Base-by-base conservation (phyloP, 192 early-diverging fungal genomes). In the Thamnidium elegans region DNA sequence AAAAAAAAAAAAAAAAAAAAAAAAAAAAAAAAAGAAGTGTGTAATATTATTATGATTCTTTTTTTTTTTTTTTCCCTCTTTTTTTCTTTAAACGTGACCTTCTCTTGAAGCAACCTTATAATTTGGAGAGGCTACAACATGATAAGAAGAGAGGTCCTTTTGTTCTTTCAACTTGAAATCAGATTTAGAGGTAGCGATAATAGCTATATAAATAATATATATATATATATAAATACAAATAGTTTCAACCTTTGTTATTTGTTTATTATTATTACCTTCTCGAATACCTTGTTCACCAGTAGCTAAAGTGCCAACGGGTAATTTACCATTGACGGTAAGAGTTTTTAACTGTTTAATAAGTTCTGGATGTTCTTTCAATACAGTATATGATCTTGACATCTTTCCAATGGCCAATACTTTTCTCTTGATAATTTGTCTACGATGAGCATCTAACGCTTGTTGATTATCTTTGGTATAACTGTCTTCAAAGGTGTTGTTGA, bases 391-490 rank as follows among this genome's bases (percentile, higher is more conserved):
- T 15, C 39, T 58, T 50, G 66, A 58, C 55, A 67, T 20, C 26
- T 59, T 58, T 11, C 66, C 66, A 47, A 67, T 67, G 30, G 66
- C 66, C 43, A 67, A 32, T 0, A 67, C 66, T 42, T 67, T 67
- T 43, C 43, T 59, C 48, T 67, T 67, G 55, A 67, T 59, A 17
- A 67, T 51, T 4, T 67, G 66, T 30, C 56, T 56, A 9, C 62
- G 47, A n/a, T 32, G 56, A 23, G 56, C 39, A 45, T 39, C 39
- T 44, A 58, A 26, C 51, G 56, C 10, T 32, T 31, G 48, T 58
- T 36, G 46, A 34, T 34, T 30, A 19, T 43, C 54, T 10, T 46
- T 46, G 13, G 53, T 30, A 13, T 47, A 62, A 20, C 46, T 26
- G 10, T 67, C 66, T 50, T 46, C 26, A 51, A 55, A 55, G 19